A percentile compares a stretch with the other conserved stretches of the same genome.
Evolutionary conservation across 306 rosid species (phyloP).

Genomic region (Sesbania bispinosa): DNA sequence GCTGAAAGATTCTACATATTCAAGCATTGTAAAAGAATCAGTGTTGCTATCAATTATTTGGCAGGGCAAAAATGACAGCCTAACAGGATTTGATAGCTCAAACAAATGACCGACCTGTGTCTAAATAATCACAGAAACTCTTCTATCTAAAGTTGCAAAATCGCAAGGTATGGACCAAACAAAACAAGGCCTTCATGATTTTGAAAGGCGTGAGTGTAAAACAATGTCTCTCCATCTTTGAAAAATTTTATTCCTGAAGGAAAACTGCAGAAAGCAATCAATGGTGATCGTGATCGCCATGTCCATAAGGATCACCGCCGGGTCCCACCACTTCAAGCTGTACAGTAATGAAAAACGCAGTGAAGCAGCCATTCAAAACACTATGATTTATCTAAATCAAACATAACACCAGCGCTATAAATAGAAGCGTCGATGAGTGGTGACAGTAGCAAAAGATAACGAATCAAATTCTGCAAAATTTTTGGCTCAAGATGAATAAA

Average conservation of each 20-base stretch:
- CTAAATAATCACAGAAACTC: conserved; percentile 39
- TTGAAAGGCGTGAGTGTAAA: conserved; percentile 35
- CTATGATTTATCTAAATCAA: background rate
- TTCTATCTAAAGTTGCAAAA: conserved; percentile 43
- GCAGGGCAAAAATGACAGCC: conserved; percentile 32
- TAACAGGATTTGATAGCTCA: conserved; percentile 37
- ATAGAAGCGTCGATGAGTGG: background rate
- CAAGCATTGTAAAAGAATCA: conserved; percentile 37
- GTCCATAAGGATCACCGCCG: conserved; percentile 87
- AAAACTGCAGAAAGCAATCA: conserved; percentile 39
- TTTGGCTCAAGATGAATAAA: background rate
- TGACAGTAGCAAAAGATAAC: background rate
- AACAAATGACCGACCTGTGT: conserved; percentile 38
- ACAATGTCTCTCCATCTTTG: conserved; percentile 40
- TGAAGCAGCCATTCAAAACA: background rate
- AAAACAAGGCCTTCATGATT: conserved; percentile 37
- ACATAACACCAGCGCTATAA: conserved; percentile 3
- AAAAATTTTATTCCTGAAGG: conserved; percentile 49
- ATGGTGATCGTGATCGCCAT: conserved; percentile 60
- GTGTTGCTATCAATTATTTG: conserved; percentile 59
- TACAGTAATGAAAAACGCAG: conserved; percentile 46
- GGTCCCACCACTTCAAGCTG: conserved; percentile 98
- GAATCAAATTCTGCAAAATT: background rate
- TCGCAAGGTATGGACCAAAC: conserved; percentile 36
- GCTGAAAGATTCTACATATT: conserved; percentile 8